These are phyloP conservation scores for Candida lessepsii DNA, from an alignment of 805 yeast species.

Conservation along the genomic window DNA sequence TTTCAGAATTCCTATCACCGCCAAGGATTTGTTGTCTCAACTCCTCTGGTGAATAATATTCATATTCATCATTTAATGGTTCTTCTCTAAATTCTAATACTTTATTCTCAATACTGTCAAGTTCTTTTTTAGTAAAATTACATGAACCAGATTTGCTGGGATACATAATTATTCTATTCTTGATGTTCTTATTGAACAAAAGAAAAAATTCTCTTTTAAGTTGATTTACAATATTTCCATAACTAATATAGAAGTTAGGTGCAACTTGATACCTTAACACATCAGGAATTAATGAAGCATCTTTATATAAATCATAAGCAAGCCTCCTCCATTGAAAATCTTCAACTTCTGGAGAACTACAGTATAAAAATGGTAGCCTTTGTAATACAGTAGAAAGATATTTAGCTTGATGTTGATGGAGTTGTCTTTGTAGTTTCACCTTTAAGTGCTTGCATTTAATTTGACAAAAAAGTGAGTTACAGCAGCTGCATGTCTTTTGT, in stretches of 20 bases:
- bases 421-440: constrained; percentile 1
- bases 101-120: not conserved
- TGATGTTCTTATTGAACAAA: constrained; percentile 10
- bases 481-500: constrained; percentile 1
- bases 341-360: constrained; percentile 14
- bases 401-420: constrained; percentile 9
- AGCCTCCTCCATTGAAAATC: constrained; percentile 17
- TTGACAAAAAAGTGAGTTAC: constrained; percentile 3
- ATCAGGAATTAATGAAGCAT: constrained; percentile 13
- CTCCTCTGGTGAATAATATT: constrained; percentile 15
- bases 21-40: constrained; percentile 11
- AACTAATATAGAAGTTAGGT: constrained; percentile 16
- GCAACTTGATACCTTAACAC: constrained; percentile 16
- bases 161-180: constrained; percentile 2
- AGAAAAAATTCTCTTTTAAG: constrained; percentile 16
- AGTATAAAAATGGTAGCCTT: constrained; percentile 17
- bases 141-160: not conserved
- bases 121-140: not conserved
- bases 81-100: constrained; percentile 7
- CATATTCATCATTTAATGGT: constrained; percentile 6
- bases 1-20: constrained; percentile 9
- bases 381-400: constrained; percentile 10
- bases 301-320: constrained; percentile 15
- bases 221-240: constrained; percentile 18
- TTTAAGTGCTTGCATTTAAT: constrained; percentile 1